A percentile compares a stretch with the other conserved stretches of the same genome.
Evolutionary conservation across 75 land plant species (phyloP).

Genomic region (Isoetes taiwanensis): DNA sequence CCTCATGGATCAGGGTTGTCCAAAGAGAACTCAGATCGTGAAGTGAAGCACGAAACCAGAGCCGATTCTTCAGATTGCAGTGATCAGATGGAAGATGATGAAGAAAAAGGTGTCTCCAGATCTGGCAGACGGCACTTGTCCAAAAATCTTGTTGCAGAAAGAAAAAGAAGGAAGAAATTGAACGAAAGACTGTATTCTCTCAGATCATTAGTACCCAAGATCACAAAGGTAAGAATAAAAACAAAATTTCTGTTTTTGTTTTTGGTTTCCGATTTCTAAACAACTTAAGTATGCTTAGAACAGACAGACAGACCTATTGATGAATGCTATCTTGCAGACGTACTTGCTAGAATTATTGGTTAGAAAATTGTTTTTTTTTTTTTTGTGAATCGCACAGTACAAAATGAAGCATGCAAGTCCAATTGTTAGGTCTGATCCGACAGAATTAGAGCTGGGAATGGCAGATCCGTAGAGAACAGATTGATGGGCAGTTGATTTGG

Average conservation of each 20-base stretch:
- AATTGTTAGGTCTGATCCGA: no score
- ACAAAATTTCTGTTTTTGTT: no score
- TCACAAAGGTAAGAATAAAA: conserved; percentile 65
- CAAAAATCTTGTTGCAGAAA: conserved; percentile 83
- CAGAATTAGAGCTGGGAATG: no score
- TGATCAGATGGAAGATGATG: conserved; percentile 77
- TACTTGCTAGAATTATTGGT: neutral
- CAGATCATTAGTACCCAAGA: conserved; percentile 77
- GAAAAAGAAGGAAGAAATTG: conserved; percentile 83
- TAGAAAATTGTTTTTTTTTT: neutral
- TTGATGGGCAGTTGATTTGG: no score
- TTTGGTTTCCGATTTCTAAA: no score
- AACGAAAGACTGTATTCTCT: conserved; percentile 58
- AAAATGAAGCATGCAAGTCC: no score
- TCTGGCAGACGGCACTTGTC: conserved; percentile 56
- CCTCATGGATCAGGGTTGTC: conserved; percentile 26
- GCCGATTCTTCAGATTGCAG: conserved; percentile 56
- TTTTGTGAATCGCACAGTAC: neutral
- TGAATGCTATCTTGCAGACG: neutral
- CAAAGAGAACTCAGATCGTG: conserved; percentile 22
- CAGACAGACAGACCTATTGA: neutral
- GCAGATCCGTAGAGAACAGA: no score
- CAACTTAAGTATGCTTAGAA: neutral
- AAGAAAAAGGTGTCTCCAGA: conserved; percentile 32
- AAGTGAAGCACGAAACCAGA: conserved; percentile 30